Base-by-base conservation (phyloP, 257 asterid species). In the Hygrophila difformis region DNA sequence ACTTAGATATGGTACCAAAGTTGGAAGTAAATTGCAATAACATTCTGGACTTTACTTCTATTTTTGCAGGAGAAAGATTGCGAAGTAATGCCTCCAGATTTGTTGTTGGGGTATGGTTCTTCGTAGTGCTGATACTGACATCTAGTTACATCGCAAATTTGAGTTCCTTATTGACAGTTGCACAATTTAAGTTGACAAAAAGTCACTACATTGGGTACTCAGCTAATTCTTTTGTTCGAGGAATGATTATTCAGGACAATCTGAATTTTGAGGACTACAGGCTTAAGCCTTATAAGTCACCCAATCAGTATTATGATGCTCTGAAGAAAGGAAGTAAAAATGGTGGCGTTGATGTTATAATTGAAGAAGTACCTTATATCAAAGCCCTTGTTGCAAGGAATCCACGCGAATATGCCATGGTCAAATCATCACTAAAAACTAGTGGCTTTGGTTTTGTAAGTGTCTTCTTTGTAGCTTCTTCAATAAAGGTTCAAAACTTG, bases 301-400 rank as follows among this genome's bases (percentile, higher is more conserved):
- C 44, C 0, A 49, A 53, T 5, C 58, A 38, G 0, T 56, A 44
- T 48, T 57, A 43, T 0, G 42, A 44, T 12, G 77, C 73, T 24
- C 44, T 76, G 35, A 62, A 70, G 6, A 45, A 9, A 21, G 79
- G 76, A 40, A 71, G 62, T 22, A 49, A 61, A 23, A 39, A 59
- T 0, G 77, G 73, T 0, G 84, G 82, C 15, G 73, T 70, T 18
- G 48, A 6, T 4, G 83, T 69, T n/a, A 55, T 75, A 10, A 0
- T 70, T 0, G 83, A 67, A 14, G 83, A 75, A 52, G 35, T 64
- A 4, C 79, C 79, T 8, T 71, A n/a, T n/a, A n/a, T n/a, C n/a
- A n/a, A n/a, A n/a, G n/a, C n/a, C n/a, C n/a, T n/a, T n/a, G n/a
- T n/a, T 2, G 68, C 47, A 13, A 44, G 26, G 21, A 58, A 64